Evolutionary conservation across 495 filamentous ascomycete species (phyloP), one percentile per base, ranked within the genome.

Genomic region (Xylaria flabelliformis): DNA sequence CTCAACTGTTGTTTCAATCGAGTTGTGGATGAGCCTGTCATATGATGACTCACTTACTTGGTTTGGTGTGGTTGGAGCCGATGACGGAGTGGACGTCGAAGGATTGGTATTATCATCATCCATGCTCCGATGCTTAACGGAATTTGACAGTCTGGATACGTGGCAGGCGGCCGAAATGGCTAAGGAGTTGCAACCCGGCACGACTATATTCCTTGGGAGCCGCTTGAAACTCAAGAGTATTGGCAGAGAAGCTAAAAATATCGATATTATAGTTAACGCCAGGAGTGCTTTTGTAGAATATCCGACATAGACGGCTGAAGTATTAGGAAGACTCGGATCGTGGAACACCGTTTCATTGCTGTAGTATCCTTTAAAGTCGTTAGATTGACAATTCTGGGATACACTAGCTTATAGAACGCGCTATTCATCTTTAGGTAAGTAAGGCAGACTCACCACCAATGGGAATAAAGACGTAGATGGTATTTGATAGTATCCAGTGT

Each of bases 401-500:
- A 19, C 5, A 19, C 44, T 48, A 1, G 17, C 44, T 46, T 19
- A 46, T 19, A 19, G 19, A 17, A 46, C 44, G 19, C 17, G 44
- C 19, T 5, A 46, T 46, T 46, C 17, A 17, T 46, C 5, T 48
- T 48, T 5, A 48, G 4, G 12, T 17, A 17, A 48, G 17, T 7
- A 7, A 48, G 17, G 44, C 6, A 48, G 17, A 61, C n/a, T 68
- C 24, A 48, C 42, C 64, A 1, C 64, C 44, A 10, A 21, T 53
- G 8, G 48, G 39, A 24, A 67, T 32, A 6, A 78, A 79, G 21
- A 86, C 69, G 65, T 83, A 86, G 34, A 86, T 39, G 17, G 70
- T 75, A 65, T 84, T 82, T 1, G 83, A 85, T 0, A 83, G 56
- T 0, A 84, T 77, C 80, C 80, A 86, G 71, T 87, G 85, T 8